Percentiles rank a stretch among this genome's conserved stretches.
These are phyloP conservation scores for Pinus tabuliformis DNA, from an alignment of 75 land plant genomes.

Conservation along the genomic window DNA sequence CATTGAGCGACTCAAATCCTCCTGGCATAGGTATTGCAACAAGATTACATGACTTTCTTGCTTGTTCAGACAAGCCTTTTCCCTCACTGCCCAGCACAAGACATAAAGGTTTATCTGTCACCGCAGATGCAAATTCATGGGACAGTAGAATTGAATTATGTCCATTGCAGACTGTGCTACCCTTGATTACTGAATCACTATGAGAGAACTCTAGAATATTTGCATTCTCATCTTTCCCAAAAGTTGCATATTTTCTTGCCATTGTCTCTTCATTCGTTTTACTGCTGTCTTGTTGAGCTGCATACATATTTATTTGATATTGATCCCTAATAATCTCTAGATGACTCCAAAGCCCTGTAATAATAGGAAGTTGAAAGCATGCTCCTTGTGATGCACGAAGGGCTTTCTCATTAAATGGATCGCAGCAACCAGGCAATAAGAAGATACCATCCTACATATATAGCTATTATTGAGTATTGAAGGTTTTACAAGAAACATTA, in stretches of 20 bases:
- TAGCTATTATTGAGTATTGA: slow-evolving; percentile 3
- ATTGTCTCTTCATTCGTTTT: slow-evolving; percentile 7
- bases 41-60: slow-evolving; percentile 45
- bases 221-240: slow-evolving; percentile 7
- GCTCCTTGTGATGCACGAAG: slow-evolving; percentile 89
- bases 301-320: slow-evolving; percentile 61
- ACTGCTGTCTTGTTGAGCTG: slow-evolving; percentile 59
- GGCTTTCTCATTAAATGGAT: slow-evolving; percentile 97
- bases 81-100: slow-evolving; percentile 94
- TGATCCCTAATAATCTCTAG: slow-evolving; percentile 36
- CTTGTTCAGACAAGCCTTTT: slow-evolving; percentile 66
- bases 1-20: slow-evolving; percentile 88
- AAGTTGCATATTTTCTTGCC: background rate
- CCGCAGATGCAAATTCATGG: slow-evolving; percentile 21
- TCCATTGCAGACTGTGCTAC: background rate
- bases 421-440: slow-evolving; percentile 93
- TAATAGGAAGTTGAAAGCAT: slow-evolving; percentile 81
- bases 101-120: slow-evolving; percentile 52
- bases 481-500: background rate
- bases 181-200: background rate
- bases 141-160: slow-evolving; percentile 19
- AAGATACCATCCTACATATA: slow-evolving; percentile 76
- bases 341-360: slow-evolving; percentile 68
- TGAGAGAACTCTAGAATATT: background rate
- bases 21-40: slow-evolving; percentile 94